Conservation (phyloP, 106 monocot species). For the Acanthochlamys bracteata region DNA sequence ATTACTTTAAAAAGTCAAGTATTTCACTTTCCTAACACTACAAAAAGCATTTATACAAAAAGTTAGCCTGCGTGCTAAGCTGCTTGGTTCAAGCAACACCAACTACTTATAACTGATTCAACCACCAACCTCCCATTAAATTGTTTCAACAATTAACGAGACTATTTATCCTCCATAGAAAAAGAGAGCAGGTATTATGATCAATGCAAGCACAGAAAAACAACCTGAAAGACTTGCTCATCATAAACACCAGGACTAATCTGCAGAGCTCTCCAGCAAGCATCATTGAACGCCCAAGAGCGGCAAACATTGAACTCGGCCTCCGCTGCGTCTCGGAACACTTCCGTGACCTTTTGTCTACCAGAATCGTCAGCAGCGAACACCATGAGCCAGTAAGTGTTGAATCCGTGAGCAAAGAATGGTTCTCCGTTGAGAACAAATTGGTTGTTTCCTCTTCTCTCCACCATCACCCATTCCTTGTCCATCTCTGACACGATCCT, state of each 20-base stretch:
- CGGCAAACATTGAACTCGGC: conserved; percentile 65
- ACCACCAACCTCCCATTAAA: too few species aligned
- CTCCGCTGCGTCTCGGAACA: conserved; percentile 38
- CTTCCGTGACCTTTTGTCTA: conserved; percentile 44
- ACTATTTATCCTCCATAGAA: not conserved
- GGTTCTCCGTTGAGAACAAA: conserved; percentile 28
- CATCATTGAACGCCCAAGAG: conserved; percentile 91
- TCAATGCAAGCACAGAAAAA: not conserved
- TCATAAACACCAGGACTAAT: conserved; percentile 52
- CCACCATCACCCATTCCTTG: conserved; percentile 50
- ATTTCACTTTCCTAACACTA: too few species aligned
- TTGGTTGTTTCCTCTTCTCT: conserved; percentile 40
- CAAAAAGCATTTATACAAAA: too few species aligned
- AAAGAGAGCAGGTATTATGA: not conserved
- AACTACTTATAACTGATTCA: too few species aligned
- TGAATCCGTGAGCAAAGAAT: conserved; percentile 75
- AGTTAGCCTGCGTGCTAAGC: too few species aligned
- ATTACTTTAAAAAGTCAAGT: too few species aligned
- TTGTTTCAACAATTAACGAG: not conserved
- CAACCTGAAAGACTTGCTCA: conserved; percentile 73
- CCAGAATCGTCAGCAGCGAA: conserved; percentile 47
- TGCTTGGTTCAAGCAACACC: too few species aligned
- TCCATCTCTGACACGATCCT: not conserved
- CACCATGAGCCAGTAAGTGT: conserved; percentile 88
- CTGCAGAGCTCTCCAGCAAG: conserved; percentile 66